Evolutionary conservation across 192 early-diverging fungal genomes (phyloP), one percentile per base, ranked within the genome.

Genomic region (Geranomyces variabilis): DNA sequence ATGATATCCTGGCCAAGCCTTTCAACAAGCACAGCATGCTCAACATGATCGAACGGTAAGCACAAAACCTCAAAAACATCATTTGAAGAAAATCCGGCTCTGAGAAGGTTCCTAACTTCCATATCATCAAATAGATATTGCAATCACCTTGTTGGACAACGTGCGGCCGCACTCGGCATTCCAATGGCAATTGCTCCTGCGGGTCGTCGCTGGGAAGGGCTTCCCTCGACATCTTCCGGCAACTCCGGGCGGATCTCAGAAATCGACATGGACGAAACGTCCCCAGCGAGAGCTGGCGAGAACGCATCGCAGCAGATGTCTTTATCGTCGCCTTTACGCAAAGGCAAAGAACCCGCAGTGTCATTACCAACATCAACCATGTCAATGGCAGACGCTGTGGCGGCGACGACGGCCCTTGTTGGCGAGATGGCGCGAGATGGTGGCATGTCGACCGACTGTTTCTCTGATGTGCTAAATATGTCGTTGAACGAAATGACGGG

Each of bases 1-100:
- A 89, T 49, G 91, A 92, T 57, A 80, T 91, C 17, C 71, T 92
- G 14, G 77, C 89, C 0, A 92, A 92, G 53, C 91, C 91, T 13
- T 91, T 92, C 66, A 69, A 73, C 65, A 66, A 64, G 66, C 55
- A 69, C 29, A 72, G 70, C 41, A 58, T 77, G 71, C 36, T 63
- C 22, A 34, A 19, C 30, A 57, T 77, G 48, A 53, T 77, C 36
- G 65, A 73, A 43, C 56, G 66, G 76, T 77, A 29, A 45, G 61
- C 6, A 43, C 29, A n/a, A n/a, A n/a, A n/a, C n/a, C n/a, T n/a
- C n/a, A n/a, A n/a, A n/a, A n/a, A n/a, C n/a, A n/a, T 41, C 36
- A 41, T 10, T 3, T 3, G 36, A 41, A 41, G 36, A 41, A 41
- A 41, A 3, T 3, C 3, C 10, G 3, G 60, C 33, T 61, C 0